These are phyloP conservation scores for Yamadazyma kitorensis DNA, from an alignment of 805 yeast species.

Conservation along the genomic window DNA sequence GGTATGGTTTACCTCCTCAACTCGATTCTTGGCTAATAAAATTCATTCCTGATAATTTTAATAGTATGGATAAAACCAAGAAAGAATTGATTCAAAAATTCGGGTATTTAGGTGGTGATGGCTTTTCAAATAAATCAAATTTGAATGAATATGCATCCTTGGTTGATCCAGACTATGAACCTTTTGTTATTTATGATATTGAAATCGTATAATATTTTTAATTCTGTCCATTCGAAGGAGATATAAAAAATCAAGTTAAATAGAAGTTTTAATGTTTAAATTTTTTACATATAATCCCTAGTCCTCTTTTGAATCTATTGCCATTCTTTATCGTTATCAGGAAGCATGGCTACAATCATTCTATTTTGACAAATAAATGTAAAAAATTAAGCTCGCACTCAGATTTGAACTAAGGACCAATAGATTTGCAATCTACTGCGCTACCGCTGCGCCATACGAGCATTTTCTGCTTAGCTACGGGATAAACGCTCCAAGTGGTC, in stretches of 20 bases:
- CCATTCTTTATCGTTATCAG: too few relatives aligned
- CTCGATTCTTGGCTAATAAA: slow-evolving; percentile 56
- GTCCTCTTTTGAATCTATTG: too few relatives aligned
- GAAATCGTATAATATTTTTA: slow-evolving; percentile 27
- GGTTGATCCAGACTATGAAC: slow-evolving; percentile 94
- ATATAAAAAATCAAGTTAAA: too few relatives aligned
- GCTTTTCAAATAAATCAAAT: slow-evolving; percentile 67
- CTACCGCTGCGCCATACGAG: slow-evolving; percentile 94
- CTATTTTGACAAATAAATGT: not conserved
- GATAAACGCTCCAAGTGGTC: not conserved
- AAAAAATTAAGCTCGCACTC: slow-evolving; percentile 73
- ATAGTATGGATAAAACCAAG: slow-evolving; percentile 55
- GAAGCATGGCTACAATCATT: too few relatives aligned
- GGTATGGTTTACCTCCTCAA: slow-evolving; percentile 96
- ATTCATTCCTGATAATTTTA: slow-evolving; percentile 36
- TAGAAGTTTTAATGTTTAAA: too few relatives aligned
- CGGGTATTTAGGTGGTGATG: slow-evolving; percentile 90
- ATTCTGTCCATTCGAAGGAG: too few relatives aligned
- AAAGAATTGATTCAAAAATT: slow-evolving; percentile 68
- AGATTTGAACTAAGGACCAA: slow-evolving; percentile 97
- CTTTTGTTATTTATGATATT: slow-evolving; percentile 78
- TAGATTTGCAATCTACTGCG: slow-evolving; percentile 99
- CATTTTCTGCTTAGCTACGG: slow-evolving; percentile 8
- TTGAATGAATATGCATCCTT: slow-evolving; percentile 86
- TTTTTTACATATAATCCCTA: too few relatives aligned